A percentile compares a stretch with the other conserved stretches of the same genome.
These are phyloP conservation scores for Gypsophila paniculata DNA, from an alignment of 179 eudicot species.

Conservation along the genomic window DNA sequence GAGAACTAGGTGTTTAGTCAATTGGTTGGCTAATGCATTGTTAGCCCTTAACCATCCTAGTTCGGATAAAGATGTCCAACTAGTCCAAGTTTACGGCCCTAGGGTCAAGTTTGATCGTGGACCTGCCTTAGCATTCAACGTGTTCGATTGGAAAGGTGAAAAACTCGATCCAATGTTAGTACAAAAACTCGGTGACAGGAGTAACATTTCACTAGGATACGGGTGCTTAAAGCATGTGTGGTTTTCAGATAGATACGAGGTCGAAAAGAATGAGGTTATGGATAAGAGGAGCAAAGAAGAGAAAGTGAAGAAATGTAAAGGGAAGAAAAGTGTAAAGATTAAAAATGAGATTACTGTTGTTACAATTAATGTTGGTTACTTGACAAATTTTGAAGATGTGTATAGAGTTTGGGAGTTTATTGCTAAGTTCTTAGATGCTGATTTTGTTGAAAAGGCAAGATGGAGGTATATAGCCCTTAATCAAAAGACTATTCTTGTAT, in stretches of 20 bases:
- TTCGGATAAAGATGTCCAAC: conserved; percentile 39
- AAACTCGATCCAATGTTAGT: conserved; percentile 60
- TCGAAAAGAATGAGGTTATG: conserved; percentile 32
- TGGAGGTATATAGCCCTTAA: conserved; percentile 87
- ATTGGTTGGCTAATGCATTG: conserved; percentile 76
- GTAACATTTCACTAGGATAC: conserved; percentile 46
- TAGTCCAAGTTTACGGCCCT: conserved; percentile 67
- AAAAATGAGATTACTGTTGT: conserved; percentile 42
- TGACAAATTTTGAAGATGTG: conserved; percentile 72
- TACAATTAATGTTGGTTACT: conserved; percentile 45
- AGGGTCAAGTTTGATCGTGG: conserved; percentile 52
- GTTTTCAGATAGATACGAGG: conserved; percentile 43
- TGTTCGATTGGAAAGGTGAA: conserved; percentile 82
- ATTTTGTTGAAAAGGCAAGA: conserved; percentile 80
- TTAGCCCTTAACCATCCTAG: conserved; percentile 52
- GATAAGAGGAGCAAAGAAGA: conserved; percentile 25
- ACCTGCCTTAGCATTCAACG: conserved; percentile 58
- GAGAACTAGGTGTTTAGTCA: conserved; percentile 54
- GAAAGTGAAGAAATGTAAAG: conserved; percentile 8
- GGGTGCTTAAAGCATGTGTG: conserved; percentile 43
- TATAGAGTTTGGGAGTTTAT: conserved; percentile 66
- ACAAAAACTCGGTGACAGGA: conserved; percentile 67
- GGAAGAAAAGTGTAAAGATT: conserved; percentile 17
- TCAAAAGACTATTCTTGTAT: conserved; percentile 61
- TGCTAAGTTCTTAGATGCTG: conserved; percentile 75